These are phyloP conservation scores for Striga hermonthica DNA, from an alignment of 305 asterid genomes.

Conservation along the genomic window DNA sequence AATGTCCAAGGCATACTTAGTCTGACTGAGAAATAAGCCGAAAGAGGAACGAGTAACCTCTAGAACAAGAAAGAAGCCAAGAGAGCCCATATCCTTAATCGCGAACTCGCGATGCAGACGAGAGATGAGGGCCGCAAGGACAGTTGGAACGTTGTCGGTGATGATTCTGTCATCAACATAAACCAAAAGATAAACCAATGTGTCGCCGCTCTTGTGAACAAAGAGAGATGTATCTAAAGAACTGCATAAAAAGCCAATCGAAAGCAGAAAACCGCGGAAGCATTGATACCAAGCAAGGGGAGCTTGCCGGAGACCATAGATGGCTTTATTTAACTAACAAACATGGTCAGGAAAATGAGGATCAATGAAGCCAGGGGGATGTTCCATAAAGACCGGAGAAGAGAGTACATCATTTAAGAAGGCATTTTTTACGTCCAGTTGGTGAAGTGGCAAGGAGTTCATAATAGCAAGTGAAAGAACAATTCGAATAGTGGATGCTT, in stretches of 20 bases:
- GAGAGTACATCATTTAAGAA: too few species aligned
- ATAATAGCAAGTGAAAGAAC: not conserved
- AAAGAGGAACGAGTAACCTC: too few species aligned
- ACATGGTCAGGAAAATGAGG: too few species aligned
- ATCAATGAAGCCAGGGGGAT: too few species aligned
- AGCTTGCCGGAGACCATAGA: conserved; percentile 7
- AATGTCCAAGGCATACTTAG: too few species aligned
- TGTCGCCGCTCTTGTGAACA: not conserved
- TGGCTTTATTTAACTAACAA: not conserved
- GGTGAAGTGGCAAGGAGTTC: not conserved
- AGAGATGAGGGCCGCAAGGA: not conserved
- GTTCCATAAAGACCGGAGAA: too few species aligned
- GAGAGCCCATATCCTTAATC: too few species aligned
- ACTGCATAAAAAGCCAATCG: not conserved
- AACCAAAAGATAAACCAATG: not conserved
- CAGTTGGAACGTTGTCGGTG: not conserved
- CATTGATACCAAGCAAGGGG: not conserved
- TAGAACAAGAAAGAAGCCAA: too few species aligned
- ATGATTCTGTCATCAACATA: not conserved
- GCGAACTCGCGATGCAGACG: too few species aligned
- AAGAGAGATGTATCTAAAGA: not conserved
- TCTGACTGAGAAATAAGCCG: too few species aligned
- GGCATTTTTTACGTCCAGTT: not conserved
- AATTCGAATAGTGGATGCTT: conserved; percentile 3
- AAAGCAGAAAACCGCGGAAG: not conserved